These are phyloP conservation scores for Salix purpurea DNA, from an alignment of 345 rosid genomes.

Conservation along the genomic window DNA sequence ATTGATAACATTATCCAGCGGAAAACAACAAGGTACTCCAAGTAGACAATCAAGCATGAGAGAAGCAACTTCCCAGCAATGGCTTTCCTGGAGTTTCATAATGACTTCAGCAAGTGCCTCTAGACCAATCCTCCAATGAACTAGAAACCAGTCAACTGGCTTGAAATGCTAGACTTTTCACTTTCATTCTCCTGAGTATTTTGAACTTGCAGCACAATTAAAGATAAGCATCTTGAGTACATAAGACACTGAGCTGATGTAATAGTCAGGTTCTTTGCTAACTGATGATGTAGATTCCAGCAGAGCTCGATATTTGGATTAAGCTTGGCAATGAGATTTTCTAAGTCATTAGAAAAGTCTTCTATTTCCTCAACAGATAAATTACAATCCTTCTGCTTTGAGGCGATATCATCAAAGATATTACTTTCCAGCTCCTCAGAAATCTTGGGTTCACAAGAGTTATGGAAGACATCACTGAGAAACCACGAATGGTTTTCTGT, in stretches of 20 bases:
- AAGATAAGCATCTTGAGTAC: slow-evolving; percentile 52
- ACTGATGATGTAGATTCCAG: slow-evolving; percentile 61
- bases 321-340: slow-evolving; percentile 44
- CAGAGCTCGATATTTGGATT: slow-evolving; percentile 50
- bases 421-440: slow-evolving; percentile 30
- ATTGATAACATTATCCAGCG: slow-evolving; percentile 34
- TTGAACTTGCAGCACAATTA: slow-evolving; percentile 31
- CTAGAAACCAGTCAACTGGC: slow-evolving; percentile 30
- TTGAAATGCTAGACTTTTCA: slow-evolving; percentile 27
- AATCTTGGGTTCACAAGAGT: slow-evolving; percentile 23
- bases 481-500: slow-evolving; percentile 37
- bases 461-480: slow-evolving; percentile 38
- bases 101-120: slow-evolving; percentile 52
- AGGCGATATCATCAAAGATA: slow-evolving; percentile 16
- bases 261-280: slow-evolving; percentile 51
- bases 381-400: slow-evolving; percentile 21
- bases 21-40: slow-evolving; percentile 45
- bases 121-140: slow-evolving; percentile 46
- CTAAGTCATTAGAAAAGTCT: slow-evolving; percentile 48
- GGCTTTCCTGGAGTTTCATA: slow-evolving; percentile 41
- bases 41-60: slow-evolving; percentile 62
- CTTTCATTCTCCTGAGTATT: slow-evolving; percentile 28
- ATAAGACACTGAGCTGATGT: slow-evolving; percentile 54
- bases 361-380: slow-evolving; percentile 46
- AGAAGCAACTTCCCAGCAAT: slow-evolving; percentile 73